Evolutionary conservation across 1,139 yeast species (phyloP).

Genomic region (Torulaspora globosa): DNA sequence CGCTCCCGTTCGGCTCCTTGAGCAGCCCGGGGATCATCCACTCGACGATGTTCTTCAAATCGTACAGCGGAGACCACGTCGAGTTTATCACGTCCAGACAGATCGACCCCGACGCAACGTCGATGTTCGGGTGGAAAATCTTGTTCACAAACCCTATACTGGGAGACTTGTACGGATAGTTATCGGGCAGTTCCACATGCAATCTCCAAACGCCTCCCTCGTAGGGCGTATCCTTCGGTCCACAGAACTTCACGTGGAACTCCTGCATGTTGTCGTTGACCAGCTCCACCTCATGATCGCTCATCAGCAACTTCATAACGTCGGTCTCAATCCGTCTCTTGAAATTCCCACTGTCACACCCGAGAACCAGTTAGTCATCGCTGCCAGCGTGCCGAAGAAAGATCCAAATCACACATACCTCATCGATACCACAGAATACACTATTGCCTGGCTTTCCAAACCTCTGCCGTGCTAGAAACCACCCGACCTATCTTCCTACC

Average conservation of each 20-base stretch:
- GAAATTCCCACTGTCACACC: slow-evolving; percentile 53
- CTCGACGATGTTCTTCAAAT: slow-evolving; percentile 83
- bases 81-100: slow-evolving; percentile 96
- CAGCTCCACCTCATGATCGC: slow-evolving; percentile 84
- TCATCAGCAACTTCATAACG: slow-evolving; percentile 92
- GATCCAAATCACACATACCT: slow-evolving; percentile 14
- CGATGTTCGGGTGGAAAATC: slow-evolving; percentile 92
- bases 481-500: background rate
- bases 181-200: slow-evolving; percentile 91
- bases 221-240: slow-evolving; percentile 87
- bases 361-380: slow-evolving; percentile 14
- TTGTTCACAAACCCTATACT: slow-evolving; percentile 90
- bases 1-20: slow-evolving; percentile 90
- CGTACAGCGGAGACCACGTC: slow-evolving; percentile 98
- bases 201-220: slow-evolving; percentile 89
- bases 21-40: slow-evolving; percentile 88
- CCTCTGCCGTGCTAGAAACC: background rate
- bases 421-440: slow-evolving; percentile 8
- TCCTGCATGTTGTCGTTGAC: slow-evolving; percentile 89
- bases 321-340: slow-evolving; percentile 93
- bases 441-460: background rate
- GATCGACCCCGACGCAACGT: slow-evolving; percentile 85
- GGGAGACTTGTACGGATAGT: slow-evolving; percentile 93
- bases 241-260: slow-evolving; percentile 78
- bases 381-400: slow-evolving; percentile 1